Evolutionary conservation across 2,329 filamentous ascomycete genomes (phyloP).

Genomic region (Lachnellula cervina): DNA sequence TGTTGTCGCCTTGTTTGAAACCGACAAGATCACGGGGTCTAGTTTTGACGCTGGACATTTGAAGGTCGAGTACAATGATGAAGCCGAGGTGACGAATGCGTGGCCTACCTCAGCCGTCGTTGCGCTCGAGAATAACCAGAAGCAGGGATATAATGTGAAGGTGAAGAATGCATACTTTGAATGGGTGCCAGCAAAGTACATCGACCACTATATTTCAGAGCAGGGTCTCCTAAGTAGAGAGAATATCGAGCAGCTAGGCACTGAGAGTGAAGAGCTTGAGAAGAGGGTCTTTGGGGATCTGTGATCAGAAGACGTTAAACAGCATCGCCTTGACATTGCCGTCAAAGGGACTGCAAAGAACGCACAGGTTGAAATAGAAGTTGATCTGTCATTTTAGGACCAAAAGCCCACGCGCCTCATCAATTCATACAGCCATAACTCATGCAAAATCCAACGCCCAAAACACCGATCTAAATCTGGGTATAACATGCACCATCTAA

Average conservation of each 20-base stretch:
- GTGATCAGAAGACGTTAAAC: neutral
- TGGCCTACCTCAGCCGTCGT: slow-evolving; percentile 37
- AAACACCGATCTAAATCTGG: neutral
- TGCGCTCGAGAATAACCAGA: slow-evolving; percentile 9
- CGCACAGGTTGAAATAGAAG: neutral
- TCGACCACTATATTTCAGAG: slow-evolving; percentile 32
- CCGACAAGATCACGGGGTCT: slow-evolving; percentile 55
- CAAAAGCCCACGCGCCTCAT: neutral
- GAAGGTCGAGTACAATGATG: slow-evolving; percentile 46
- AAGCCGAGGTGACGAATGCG: slow-evolving; percentile 42
- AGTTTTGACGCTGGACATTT: slow-evolving; percentile 39
- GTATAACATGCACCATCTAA: neutral
- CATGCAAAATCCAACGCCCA: neutral
- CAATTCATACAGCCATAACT: neutral
- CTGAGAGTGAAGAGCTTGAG: slow-evolving; percentile 18
- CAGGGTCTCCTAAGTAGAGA: slow-evolving; percentile 17
- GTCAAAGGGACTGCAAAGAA: neutral
- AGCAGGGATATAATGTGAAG: slow-evolving; percentile 24
- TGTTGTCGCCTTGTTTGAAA: slow-evolving; percentile 52
- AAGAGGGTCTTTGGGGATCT: slow-evolving; percentile 8
- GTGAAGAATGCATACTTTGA: slow-evolving; percentile 38
- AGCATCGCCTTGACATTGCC: neutral
- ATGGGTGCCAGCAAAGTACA: slow-evolving; percentile 27
- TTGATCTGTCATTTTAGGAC: neutral
- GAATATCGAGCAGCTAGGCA: slow-evolving; percentile 15